These are phyloP conservation scores for Aspergillus novoparasiticus DNA, from an alignment of 2,329 filamentous ascomycete genomes.

Conservation along the genomic window DNA sequence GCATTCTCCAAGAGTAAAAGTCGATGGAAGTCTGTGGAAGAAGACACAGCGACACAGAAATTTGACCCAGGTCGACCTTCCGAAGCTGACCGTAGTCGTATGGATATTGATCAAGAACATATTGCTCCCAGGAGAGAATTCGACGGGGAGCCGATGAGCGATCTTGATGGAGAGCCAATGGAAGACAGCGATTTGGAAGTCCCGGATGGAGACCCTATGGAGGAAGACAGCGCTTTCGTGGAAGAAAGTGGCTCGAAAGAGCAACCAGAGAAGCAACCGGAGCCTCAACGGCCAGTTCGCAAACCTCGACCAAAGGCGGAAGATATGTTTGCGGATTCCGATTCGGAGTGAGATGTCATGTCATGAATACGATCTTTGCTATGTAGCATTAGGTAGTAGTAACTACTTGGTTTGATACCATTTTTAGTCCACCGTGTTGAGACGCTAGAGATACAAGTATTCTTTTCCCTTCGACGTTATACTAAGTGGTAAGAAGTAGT, in stretches of 20 bases:
- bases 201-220: constrained; percentile 51
- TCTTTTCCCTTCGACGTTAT: neutral
- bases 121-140: constrained; percentile 42
- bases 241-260: constrained; percentile 28
- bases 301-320: constrained; percentile 72
- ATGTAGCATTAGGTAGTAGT: neutral
- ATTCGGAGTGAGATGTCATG: constrained; percentile 48
- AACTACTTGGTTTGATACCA: neutral
- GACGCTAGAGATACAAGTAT: neutral
- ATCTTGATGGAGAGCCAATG: constrained; percentile 50
- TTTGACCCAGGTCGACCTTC: constrained; percentile 31
- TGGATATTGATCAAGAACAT: constrained; percentile 36
- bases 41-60: constrained; percentile 37
- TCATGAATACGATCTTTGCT: neutral
- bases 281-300: constrained; percentile 39
- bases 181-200: constrained; percentile 54
- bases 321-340: constrained; percentile 85
- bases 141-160: constrained; percentile 45
- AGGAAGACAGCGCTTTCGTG: constrained; percentile 46
- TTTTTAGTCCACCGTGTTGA: neutral
- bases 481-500: neutral
- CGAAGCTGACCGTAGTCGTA: constrained; percentile 31
- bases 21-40: constrained; percentile 51
- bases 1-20: constrained; percentile 46
- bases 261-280: constrained; percentile 23